Conservation (phyloP, 1,139 yeast genomes). For the Entelexis paramagnoliae region DNA sequence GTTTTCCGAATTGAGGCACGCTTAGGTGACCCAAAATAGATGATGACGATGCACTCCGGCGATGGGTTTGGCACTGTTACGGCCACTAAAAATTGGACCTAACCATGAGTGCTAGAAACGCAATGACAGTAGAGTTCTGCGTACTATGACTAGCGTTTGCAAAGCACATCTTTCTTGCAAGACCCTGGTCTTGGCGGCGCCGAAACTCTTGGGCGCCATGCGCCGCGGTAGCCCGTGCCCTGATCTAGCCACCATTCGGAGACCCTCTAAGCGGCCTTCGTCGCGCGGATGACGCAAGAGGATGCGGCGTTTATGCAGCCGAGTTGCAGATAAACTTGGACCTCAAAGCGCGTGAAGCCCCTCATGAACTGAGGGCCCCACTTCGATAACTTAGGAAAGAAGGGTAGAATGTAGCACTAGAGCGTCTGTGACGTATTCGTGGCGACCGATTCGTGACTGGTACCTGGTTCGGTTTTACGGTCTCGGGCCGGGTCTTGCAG, state of each 20-base stretch:
- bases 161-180: not conserved
- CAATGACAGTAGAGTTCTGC: no score
- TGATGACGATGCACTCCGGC: not conserved
- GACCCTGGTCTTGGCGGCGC: not conserved
- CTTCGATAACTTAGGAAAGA: no score
- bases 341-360: not conserved
- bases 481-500: no score
- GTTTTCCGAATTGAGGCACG: conserved; percentile 1
- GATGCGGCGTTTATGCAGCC: conserved; percentile 1
- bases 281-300: not conserved
- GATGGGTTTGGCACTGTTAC: no score
- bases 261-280: not conserved
- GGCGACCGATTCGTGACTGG: no score
- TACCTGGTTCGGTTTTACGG: no score
- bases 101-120: no score
- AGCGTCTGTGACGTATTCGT: no score
- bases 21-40: conserved; percentile 5
- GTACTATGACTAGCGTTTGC: not conserved
- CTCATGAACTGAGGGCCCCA: no score
- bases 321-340: not conserved
- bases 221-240: not conserved
- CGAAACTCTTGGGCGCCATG: not conserved
- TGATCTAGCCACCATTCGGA: not conserved
- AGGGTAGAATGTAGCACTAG: no score
- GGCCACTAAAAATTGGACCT: no score